Conservation (phyloP, 768 basidiomycete species). For the Psilocybe tampanensis region DNA sequence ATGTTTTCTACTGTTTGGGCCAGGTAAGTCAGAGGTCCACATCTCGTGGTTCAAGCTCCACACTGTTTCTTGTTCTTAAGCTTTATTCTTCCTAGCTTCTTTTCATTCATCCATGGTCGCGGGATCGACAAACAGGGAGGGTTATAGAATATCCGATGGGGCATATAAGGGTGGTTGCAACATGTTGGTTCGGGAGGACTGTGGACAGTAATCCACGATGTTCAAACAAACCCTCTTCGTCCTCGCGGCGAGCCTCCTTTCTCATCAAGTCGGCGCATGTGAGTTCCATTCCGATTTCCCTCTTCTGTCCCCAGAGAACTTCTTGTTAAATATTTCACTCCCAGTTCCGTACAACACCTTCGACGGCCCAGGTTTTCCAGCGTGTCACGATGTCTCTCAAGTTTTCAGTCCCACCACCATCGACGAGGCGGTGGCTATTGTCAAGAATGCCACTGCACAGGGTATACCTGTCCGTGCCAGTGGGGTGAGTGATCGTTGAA, state of each 20-base stretch:
- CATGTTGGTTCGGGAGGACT: not conserved
- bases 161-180: not conserved
- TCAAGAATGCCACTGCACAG: conserved; percentile 31
- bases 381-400: conserved; percentile 31
- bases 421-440: conserved; percentile 32
- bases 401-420: conserved; percentile 34
- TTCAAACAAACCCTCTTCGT: not conserved
- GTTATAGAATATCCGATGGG: not conserved
- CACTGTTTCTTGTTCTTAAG: not conserved
- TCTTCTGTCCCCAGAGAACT: not conserved
- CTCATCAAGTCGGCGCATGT: not conserved
- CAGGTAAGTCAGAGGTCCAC: conserved; percentile 10
- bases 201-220: not conserved
- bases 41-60: not conserved
- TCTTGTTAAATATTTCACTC: not conserved
- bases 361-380: conserved; percentile 36
- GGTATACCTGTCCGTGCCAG: conserved; percentile 35
- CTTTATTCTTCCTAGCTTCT: not conserved
- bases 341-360: conserved; percentile 34
- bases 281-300: not conserved
- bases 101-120: not conserved
- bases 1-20: not conserved
- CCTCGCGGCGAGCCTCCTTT: not conserved
- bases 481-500: conserved; percentile 25
- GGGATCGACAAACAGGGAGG: not conserved